Evolutionary conservation across 1,139 yeast genomes (phyloP), one percentile per base, ranked within the genome.

Genomic region (Hyphopichia wangnamkhiaoensis): DNA sequence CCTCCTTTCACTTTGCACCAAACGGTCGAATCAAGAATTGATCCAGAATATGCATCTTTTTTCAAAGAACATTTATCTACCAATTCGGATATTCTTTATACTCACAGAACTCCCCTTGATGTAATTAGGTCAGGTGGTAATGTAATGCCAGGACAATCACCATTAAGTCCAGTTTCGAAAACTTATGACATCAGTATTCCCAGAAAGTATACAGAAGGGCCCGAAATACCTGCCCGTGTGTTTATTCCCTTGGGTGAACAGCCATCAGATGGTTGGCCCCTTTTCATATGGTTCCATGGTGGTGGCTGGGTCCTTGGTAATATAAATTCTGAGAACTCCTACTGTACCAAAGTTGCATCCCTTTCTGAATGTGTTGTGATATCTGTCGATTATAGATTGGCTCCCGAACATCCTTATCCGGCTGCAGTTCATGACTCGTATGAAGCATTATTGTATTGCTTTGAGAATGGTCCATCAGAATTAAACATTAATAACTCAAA

Each of bases 331-430:
- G 79, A 74, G 41, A 72, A 74, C 54, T 63, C 72, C 2, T 69
- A 60, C 50, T 72, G 77, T 43, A 63, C 77, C 8, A 68, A 70
- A 39, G 52, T 68, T 30, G 71, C 74, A 15, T 65, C 63, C 21
- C 43, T 52, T 37, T 60, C 68, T 15, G 44, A 62, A 32, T 67
- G 75, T 42, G 49, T 67, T 8, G 75, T 69, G 12, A 50, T 69
- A 19, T 54, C 64, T 12, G 66, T 72, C 7, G 76, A 73, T 46
- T 73, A 73, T 49, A 47, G 78, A 29, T 52, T 71, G 37, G 79
- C 79, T 0, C 82, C 82, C 2, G 79, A 76, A 48, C 51, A 61
- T 41, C 77, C 78, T 13, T 76, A 62, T 46, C 82, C 82, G 2
- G 74, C 76, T 6, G 65, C 72, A 35, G 68, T 71, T 4, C 67